Evolutionary conservation across 805 yeast genomes (phyloP).

Genomic region (Pichia pseudocactophila): DNA sequence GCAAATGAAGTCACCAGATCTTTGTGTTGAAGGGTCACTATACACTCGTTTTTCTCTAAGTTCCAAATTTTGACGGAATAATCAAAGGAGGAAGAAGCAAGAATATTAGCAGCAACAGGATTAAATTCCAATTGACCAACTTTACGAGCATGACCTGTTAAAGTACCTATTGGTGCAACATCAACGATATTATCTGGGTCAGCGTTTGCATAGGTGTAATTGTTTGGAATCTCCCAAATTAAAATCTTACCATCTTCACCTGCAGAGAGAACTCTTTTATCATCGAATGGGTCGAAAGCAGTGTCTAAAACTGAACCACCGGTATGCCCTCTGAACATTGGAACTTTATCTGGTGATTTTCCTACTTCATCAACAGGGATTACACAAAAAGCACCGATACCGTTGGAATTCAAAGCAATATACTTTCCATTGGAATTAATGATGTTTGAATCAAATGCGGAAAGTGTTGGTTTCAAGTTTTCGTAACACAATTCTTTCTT

Average conservation of each 20-base stretch:
- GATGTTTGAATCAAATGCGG: conserved; percentile 94
- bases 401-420: conserved; percentile 78
- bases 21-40: conserved; percentile 69
- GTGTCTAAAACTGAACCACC: conserved; percentile 95
- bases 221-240: conserved; percentile 81
- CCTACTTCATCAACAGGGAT: conserved; percentile 83
- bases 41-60: conserved; percentile 61
- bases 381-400: conserved; percentile 97
- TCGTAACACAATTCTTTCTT: conserved; percentile 66
- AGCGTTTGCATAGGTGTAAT: conserved; percentile 59
- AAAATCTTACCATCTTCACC: conserved; percentile 76
- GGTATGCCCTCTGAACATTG: conserved; percentile 91
- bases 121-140: conserved; percentile 89
- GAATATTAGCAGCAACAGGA: conserved; percentile 77
- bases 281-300: conserved; percentile 88
- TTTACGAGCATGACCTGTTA: conserved; percentile 84
- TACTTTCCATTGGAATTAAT: conserved; percentile 81
- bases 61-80: conserved; percentile 91
- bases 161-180: conserved; percentile 57
- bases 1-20: conserved; percentile 91
- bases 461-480: conserved; percentile 69
- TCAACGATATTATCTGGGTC: conserved; percentile 48
- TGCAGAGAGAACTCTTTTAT: conserved; percentile 62
- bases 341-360: conserved; percentile 86
- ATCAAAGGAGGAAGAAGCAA: conserved; percentile 88